phyloP scores from a whole-genome alignment of 140 eudicot species.

The Anethum foeniculum region DNA sequence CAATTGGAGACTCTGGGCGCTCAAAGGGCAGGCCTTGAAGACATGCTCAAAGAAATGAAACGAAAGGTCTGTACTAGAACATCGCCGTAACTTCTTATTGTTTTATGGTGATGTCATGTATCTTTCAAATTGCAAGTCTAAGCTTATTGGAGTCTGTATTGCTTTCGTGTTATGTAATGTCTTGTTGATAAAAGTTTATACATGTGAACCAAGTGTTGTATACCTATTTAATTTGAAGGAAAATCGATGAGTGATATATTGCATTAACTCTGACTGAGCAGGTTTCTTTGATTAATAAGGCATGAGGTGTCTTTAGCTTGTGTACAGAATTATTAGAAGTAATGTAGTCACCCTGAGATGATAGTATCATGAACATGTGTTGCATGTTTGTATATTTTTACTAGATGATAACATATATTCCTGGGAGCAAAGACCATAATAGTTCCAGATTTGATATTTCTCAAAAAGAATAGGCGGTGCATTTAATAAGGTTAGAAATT shows the following conservation, averaged over 20 bases:
- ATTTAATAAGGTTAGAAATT: not conserved
- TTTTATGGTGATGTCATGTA: not conserved
- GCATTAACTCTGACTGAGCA: not conserved
- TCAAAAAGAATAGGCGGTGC: not conserved
- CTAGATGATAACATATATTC: not conserved
- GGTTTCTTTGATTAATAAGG: not conserved
- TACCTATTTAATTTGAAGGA: not conserved
- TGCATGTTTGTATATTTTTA: not conserved
- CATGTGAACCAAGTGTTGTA: not conserved
- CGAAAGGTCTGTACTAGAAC: conserved; percentile 52
- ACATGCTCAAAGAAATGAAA: conserved; percentile 98
- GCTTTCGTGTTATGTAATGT: not conserved
- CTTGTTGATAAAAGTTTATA: not conserved
- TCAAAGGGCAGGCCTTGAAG: conserved; percentile 96
- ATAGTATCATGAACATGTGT: not conserved
- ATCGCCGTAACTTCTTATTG: not conserved
- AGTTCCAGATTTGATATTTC: not conserved
- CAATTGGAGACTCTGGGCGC: conserved; percentile 93
- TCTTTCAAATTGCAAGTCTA: not conserved
- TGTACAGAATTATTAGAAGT: not conserved
- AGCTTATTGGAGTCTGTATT: not conserved
- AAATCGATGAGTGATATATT: not conserved
- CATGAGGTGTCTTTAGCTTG: not conserved
- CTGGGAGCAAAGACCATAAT: not conserved
- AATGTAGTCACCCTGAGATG: not conserved